These are phyloP conservation scores for Didymella sp. DNA, from an alignment of 2,329 filamentous ascomycete genomes.

Conservation along the genomic window DNA sequence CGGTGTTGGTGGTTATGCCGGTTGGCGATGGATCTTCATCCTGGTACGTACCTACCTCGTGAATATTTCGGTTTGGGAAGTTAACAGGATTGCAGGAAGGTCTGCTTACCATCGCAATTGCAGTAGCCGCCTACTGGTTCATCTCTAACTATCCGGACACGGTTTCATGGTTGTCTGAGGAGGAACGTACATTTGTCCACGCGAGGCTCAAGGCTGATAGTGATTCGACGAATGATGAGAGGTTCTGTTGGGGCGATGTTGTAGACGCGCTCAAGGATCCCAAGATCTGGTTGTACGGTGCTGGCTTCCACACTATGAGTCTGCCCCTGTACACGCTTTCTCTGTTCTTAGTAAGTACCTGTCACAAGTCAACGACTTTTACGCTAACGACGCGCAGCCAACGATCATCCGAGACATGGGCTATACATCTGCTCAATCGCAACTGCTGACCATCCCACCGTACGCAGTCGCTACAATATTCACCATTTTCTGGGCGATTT, in stretches of 20 bases:
- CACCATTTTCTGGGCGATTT: slow-evolving; percentile 45
- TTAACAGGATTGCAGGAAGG: slow-evolving; percentile 41
- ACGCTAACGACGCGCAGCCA: slow-evolving; percentile 52
- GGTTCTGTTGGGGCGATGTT: slow-evolving; percentile 73
- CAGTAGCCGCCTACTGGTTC: slow-evolving; percentile 58
- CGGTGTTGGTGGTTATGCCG: slow-evolving; percentile 55
- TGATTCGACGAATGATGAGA: slow-evolving; percentile 72
- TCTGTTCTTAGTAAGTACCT: slow-evolving; percentile 46
- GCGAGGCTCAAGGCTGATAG: slow-evolving; percentile 70
- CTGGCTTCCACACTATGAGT: slow-evolving; percentile 76
- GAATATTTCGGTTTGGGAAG: too few relatives aligned
- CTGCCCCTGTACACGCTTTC: slow-evolving; percentile 55
- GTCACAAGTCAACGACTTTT: neutral
- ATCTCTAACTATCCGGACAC: slow-evolving; percentile 71
- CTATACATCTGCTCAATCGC: slow-evolving; percentile 51
- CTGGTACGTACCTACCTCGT: slow-evolving; percentile 31
- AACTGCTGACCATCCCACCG: slow-evolving; percentile 56
- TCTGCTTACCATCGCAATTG: slow-evolving; percentile 47
- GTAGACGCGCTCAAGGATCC: slow-evolving; percentile 61
- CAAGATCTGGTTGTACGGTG: slow-evolving; percentile 65
- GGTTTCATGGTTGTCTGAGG: slow-evolving; percentile 63
- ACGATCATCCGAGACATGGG: slow-evolving; percentile 59
- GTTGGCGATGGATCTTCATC: slow-evolving; percentile 54
- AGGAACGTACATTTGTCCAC: slow-evolving; percentile 64
- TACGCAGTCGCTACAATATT: slow-evolving; percentile 51